These are phyloP conservation scores for Hymenotorrendiella dingleyae DNA, from an alignment of 2,329 filamentous ascomycete genomes.

Conservation along the genomic window DNA sequence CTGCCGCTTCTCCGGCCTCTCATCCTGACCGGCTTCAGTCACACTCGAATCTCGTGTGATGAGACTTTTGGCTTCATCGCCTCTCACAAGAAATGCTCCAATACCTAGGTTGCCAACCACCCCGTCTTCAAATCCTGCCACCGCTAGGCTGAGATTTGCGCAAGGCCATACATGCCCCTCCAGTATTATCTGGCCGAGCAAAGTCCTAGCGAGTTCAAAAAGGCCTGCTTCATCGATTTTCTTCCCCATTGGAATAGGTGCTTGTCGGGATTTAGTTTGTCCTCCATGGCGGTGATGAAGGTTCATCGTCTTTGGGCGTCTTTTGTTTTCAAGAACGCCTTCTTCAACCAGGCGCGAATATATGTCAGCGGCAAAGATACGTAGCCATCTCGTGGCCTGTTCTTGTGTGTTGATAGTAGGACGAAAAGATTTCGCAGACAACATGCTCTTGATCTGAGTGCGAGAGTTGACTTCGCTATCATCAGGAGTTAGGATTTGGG, in stretches of 20 bases:
- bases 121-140: conserved; percentile 89
- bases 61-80: conserved; percentile 55
- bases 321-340: conserved; percentile 78
- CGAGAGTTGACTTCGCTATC: conserved; percentile 81
- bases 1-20: conserved; percentile 29
- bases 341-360: conserved; percentile 86
- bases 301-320: conserved; percentile 79
- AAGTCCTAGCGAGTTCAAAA: conserved; percentile 67
- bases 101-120: conserved; percentile 81
- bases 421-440: conserved; percentile 91
- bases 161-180: conserved; percentile 87
- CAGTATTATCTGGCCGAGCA: conserved; percentile 70
- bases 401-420: conserved; percentile 74
- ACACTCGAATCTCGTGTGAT: conserved; percentile 25
- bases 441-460: conserved; percentile 94
- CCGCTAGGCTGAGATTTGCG: conserved; percentile 79
- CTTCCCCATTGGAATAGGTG: conserved; percentile 71
- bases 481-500: neutral
- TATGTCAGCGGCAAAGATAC: conserved; percentile 89
- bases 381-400: conserved; percentile 77
- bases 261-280: conserved; percentile 69
- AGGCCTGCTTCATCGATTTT: conserved; percentile 65
- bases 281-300: conserved; percentile 72
- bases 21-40: conserved; percentile 12
- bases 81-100: conserved; percentile 75